Evolutionary conservation across 1,139 yeast species (phyloP).

Genomic region (Candida sanyaensis): DNA sequence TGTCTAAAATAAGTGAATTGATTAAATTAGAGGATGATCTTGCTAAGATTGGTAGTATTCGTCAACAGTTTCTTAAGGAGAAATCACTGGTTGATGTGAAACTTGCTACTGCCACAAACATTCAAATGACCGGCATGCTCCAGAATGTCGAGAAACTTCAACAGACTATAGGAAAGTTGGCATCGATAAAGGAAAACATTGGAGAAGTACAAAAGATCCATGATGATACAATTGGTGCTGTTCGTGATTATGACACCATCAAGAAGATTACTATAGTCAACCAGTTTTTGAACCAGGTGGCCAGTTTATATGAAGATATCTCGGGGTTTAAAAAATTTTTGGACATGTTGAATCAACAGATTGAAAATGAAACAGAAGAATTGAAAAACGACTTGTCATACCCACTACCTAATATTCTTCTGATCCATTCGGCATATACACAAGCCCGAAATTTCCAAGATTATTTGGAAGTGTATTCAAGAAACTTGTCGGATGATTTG

Average conservation of each 20-base stretch:
- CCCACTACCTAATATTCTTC: constrained; percentile 60
- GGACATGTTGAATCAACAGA: constrained; percentile 49
- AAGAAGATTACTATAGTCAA: constrained; percentile 65
- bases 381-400: constrained; percentile 52
- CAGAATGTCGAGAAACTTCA: constrained; percentile 37
- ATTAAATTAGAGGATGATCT: constrained; percentile 58
- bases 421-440: constrained; percentile 69
- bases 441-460: constrained; percentile 79
- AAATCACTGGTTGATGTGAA: constrained; percentile 74
- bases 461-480: constrained; percentile 58
- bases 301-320: constrained; percentile 65
- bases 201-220: constrained; percentile 59
- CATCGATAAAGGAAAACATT: constrained; percentile 54
- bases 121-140: constrained; percentile 57
- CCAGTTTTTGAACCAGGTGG: constrained; percentile 72
- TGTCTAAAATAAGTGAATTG: constrained; percentile 45
- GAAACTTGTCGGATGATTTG: constrained; percentile 64
- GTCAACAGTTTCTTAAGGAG: constrained; percentile 66
- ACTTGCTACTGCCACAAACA: constrained; percentile 61
- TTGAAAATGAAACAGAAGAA: constrained; percentile 55
- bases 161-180: constrained; percentile 42
- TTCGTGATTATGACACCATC: constrained; percentile 59
- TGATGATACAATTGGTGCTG: constrained; percentile 51
- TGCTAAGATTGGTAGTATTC: constrained; percentile 53
- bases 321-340: constrained; percentile 55